Percentiles rank a stretch among this genome's conserved stretches.
phyloP scores from a whole-genome alignment of 2,329 filamentous ascomycete genomes.

The Madurella fahalii region DNA sequence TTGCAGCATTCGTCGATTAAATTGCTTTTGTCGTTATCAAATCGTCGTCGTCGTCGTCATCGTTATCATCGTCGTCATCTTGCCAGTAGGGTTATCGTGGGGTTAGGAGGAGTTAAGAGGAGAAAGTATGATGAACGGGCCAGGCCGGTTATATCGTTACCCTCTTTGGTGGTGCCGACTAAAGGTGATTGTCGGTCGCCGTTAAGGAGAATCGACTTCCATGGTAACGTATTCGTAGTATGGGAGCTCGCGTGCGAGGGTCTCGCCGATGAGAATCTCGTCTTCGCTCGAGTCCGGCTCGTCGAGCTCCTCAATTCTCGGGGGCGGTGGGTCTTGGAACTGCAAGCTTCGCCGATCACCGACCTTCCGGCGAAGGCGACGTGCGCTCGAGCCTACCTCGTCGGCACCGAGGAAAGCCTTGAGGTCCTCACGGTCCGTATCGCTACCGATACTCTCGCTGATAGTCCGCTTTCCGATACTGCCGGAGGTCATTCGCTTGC shows the following conservation, averaged over 20 bases:
- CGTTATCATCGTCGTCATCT: constrained; percentile 1
- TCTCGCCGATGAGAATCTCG: constrained; percentile 37
- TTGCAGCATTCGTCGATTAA: constrained; percentile 11
- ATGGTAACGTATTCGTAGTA: constrained; percentile 52
- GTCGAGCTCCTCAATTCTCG: constrained; percentile 51
- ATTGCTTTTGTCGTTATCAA: constrained; percentile 7
- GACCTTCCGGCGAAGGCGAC: constrained; percentile 44
- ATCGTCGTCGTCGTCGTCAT: constrained; percentile 3
- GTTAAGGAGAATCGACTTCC: constrained; percentile 43
- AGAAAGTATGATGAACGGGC: background rate
- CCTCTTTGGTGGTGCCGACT: background rate
- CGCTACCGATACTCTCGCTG: constrained; percentile 47
- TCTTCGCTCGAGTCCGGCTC: constrained; percentile 49
- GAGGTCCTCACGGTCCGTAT: constrained; percentile 42
- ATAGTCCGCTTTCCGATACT: constrained; percentile 53
- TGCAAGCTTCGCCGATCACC: constrained; percentile 45
- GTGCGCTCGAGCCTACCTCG: constrained; percentile 46
- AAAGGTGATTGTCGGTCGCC: constrained; percentile 12
- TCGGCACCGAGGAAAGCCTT: constrained; percentile 37
- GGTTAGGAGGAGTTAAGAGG: background rate
- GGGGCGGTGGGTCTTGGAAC: constrained; percentile 47
- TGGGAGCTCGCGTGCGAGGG: constrained; percentile 47
- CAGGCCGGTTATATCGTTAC: background rate
- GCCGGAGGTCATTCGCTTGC: constrained; percentile 46
- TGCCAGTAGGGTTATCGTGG: background rate